Base-by-base conservation (phyloP, 805 yeast genomes). In the Pichia kluyveri region DNA sequence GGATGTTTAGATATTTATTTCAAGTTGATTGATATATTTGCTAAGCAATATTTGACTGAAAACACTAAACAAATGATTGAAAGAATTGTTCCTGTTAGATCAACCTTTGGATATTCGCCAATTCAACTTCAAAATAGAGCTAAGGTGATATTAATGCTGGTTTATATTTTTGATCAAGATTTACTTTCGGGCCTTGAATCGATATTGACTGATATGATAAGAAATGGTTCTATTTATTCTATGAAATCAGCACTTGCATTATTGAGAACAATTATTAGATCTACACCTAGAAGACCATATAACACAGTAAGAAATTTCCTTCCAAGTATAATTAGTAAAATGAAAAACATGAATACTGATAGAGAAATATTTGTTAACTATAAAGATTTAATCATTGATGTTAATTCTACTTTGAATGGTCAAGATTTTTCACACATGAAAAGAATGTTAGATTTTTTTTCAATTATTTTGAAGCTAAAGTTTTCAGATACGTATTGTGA, bases 81-180 rank as follows among this genome's bases (percentile, higher is more conserved):
- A 32, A 64, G 65, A 40, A 50, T 67, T 19, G 62, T 60, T 10
- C 71, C 71, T 1, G 56, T 66, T 12, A 62, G 67, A 17, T 57
- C 60, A 23, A 52, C 63, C 11, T 49, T 53, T 37, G 60, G 63
- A 4, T 58, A 60, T 47, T 55, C 60, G 5, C 23, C 53, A 4
- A 38, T 41, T 1, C 52, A 62, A 4, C 47, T 67, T 18, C 56
- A 56, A 38, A 65, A 63, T 50, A 51, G 70, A 38, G 53, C 60
- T 5, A 61, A 63, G 39, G 47, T 67, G 4, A 48, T 66, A 19
- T 47, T 67, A 40, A 53, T 60, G 27, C 56, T 65, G 59, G 53
- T 62, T 2, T 47, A 54, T 38, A 47, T 64, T 1, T 65, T 67
- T 54, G 59, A 59, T 17, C 48, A 48, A 10, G 65, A 63, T 40